These are phyloP conservation scores for Cryphonectria parasitica DNA, from an alignment of 2,329 filamentous ascomycete genomes.

Conservation along the genomic window DNA sequence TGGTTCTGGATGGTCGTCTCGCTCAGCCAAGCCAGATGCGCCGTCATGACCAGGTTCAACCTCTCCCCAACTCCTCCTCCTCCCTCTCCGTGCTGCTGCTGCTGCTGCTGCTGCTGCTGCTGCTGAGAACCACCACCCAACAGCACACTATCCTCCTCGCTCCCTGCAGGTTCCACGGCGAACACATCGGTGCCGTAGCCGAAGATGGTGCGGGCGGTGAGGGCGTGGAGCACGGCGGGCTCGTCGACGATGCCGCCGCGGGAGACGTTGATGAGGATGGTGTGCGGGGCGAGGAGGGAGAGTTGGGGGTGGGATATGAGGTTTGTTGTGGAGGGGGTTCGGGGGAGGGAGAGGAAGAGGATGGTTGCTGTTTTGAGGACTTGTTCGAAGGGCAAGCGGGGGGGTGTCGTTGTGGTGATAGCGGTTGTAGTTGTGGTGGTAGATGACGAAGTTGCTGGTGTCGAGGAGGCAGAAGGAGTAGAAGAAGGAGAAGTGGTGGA, in stretches of 20 bases:
- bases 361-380: constrained; percentile 31
- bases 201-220: constrained; percentile 31
- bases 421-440: neutral
- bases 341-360: constrained; percentile 32
- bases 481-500: neutral
- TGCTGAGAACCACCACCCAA: constrained; percentile 19
- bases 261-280: constrained; percentile 34
- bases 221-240: constrained; percentile 30
- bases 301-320: constrained; percentile 34
- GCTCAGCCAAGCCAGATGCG: constrained; percentile 35
- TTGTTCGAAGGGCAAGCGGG: constrained; percentile 31
- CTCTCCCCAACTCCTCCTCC: neutral
- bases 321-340: constrained; percentile 25
- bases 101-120: constrained; percentile 17
- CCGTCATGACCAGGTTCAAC: constrained; percentile 34
- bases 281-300: constrained; percentile 31
- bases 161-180: constrained; percentile 33
- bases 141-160: constrained; percentile 32
- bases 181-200: constrained; percentile 35
- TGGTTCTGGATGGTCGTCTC: constrained; percentile 31
- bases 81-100: constrained; percentile 6
- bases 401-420: neutral
- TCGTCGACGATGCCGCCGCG: constrained; percentile 33
- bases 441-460: constrained; percentile 14
- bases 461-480: no score